These are phyloP conservation scores for Exophiala calicioides DNA, from an alignment of 2,329 filamentous ascomycete species.

Conservation along the genomic window DNA sequence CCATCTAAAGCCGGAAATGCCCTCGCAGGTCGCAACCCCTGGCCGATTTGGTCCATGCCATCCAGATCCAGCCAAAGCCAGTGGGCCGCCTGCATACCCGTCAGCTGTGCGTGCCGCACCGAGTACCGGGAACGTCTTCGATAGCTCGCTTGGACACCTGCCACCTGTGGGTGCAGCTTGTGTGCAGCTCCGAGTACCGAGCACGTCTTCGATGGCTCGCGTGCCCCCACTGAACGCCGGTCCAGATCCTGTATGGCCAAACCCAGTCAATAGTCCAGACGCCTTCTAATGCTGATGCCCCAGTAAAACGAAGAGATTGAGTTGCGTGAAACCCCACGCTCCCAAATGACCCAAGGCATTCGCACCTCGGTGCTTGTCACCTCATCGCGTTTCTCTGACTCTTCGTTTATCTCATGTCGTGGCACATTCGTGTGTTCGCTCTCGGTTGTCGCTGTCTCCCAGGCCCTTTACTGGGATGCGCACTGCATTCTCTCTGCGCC, in stretches of 20 bases:
- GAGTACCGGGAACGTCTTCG: too few species aligned
- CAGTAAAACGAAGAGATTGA: conserved; percentile 3
- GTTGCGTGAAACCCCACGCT: conserved; percentile 10
- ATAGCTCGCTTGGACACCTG: too few species aligned
- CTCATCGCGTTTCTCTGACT: conserved; percentile 5
- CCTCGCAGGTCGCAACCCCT: background rate
- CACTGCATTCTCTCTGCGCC: conserved; percentile 55
- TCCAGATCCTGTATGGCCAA: too few species aligned
- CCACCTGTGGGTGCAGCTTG: too few species aligned
- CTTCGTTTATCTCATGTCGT: conserved; percentile 3
- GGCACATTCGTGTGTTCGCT: background rate
- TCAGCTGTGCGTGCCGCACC: too few species aligned
- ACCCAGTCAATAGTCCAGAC: too few species aligned
- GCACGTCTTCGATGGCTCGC: too few species aligned
- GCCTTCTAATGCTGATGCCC: too few species aligned
- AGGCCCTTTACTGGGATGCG: conserved; percentile 51
- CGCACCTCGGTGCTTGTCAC: conserved; percentile 6
- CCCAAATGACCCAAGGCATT: conserved; percentile 17
- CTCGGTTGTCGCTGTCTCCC: background rate
- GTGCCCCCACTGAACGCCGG: too few species aligned
- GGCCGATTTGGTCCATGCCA: background rate
- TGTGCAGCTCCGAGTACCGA: too few species aligned
- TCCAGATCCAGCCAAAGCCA: too few species aligned
- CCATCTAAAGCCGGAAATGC: conserved; percentile 8
- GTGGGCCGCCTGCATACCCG: too few species aligned